Base-by-base conservation (phyloP, 2,329 filamentous ascomycete genomes). In the Myriosclerotinia curreyana region DNA sequence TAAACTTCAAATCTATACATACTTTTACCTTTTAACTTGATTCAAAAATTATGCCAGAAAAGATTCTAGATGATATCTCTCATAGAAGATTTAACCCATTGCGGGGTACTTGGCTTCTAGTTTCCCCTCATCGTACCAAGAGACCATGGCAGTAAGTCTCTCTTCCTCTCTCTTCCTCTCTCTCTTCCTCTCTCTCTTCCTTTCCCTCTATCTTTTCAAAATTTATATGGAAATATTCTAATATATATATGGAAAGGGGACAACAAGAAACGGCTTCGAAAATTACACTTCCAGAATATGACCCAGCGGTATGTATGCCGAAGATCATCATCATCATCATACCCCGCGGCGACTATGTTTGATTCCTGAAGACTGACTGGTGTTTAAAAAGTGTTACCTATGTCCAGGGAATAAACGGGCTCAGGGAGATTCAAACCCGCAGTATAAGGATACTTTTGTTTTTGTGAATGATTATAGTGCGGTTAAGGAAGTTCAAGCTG, bases 381-480 rank as follows among this genome's bases (percentile, higher is more conserved):
- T 68, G 34, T 68, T 52, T 15, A n/a, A 60, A 25, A 72, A 94
- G 83, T 99, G 95, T 78, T 99, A 98, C 76, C 83, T 99, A 12
- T 99, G 95, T 74, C 95, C 95, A 1, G 86, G 92, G 46, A 99
- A 99, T 76, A 82, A 89, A 69, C 88, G 95, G 64, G 95, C 95
- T 4, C 87, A 92, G 71, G 95, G 95, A 63, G 92, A 95, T 73
- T 76, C 77, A 66, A 99, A 99, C 73, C 94, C 95, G 1, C 81
- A 90, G 62, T 99, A 98, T 75, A 83, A 90, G 60, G 86, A 86
- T 72, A 96, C 92, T 0, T 98, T 96, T 75, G 89, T 94, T 48
- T 99, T 99, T 74, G 90, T 98, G 70, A 99, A 99, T 73, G 95
- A 99, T 76, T 99, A 95, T 78, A 96, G 92, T 73, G 95, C 95